Conservation (phyloP, 1,139 yeast species). For the Hansenula anomala region DNA sequence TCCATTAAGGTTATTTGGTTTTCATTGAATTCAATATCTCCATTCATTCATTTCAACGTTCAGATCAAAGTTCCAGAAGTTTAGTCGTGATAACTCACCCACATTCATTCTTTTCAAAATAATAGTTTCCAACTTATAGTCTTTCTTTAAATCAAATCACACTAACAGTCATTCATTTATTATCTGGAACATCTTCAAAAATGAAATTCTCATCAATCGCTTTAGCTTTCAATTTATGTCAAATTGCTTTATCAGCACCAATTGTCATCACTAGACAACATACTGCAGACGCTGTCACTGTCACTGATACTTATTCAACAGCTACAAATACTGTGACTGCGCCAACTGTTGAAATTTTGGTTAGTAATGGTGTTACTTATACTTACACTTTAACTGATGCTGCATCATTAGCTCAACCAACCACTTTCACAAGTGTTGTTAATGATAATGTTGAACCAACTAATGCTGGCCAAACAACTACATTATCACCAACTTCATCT, state of each 20-base stretch:
- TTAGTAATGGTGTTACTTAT: constrained; percentile 57
- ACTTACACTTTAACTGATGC: constrained; percentile 47
- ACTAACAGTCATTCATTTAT: constrained; percentile 1
- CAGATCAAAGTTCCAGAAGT: background rate
- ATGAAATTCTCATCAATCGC: constrained; percentile 9
- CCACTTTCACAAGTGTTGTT: constrained; percentile 27
- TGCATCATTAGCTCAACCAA: constrained; percentile 26
- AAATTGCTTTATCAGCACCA: constrained; percentile 19
- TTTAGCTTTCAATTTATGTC: constrained; percentile 11
- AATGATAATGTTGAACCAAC: constrained; percentile 14
- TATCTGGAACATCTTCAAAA: background rate
- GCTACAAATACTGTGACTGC: constrained; percentile 56
- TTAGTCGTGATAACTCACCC: background rate
- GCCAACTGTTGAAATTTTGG: constrained; percentile 65
- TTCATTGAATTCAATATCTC: background rate
- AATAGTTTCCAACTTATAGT: background rate
- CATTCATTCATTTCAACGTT: background rate
- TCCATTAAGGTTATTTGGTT: background rate
- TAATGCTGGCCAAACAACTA: constrained; percentile 8
- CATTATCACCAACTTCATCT: constrained; percentile 10
- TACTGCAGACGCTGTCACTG: constrained; percentile 58
- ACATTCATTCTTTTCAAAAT: constrained; percentile 1
- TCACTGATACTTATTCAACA: constrained; percentile 48
- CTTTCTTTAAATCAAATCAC: constrained; percentile 1
- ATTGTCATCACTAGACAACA: constrained; percentile 52